Evolutionary conservation across 441 rosid species (phyloP).

Genomic region (Heliophila coronopifolia): DNA sequence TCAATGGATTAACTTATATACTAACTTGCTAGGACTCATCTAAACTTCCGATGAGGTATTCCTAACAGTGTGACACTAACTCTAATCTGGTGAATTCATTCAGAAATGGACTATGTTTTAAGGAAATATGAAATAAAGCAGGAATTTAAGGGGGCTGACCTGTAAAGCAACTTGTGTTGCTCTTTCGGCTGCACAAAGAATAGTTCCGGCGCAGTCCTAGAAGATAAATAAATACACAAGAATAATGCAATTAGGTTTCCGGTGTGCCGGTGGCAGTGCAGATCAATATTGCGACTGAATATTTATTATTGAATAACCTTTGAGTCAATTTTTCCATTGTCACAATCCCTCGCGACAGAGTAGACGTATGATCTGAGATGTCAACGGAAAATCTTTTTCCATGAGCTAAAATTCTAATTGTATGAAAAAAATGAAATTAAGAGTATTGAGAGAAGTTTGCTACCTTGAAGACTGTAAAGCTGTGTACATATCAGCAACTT

Average conservation of each 20-base stretch:
- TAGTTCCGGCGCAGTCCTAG: slow-evolving; percentile 91
- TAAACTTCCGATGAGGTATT: too few relatives aligned
- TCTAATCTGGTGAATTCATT: background rate
- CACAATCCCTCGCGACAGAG: slow-evolving; percentile 87
- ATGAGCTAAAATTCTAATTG: slow-evolving; percentile 7
- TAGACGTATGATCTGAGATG: slow-evolving; percentile 72
- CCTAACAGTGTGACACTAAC: too few relatives aligned
- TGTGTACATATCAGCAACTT: slow-evolving; percentile 91
- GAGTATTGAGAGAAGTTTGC: slow-evolving; percentile 5
- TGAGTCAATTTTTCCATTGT: slow-evolving; percentile 65
- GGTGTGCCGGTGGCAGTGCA: background rate
- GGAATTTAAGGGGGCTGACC: slow-evolving; percentile 40
- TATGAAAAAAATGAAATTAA: background rate
- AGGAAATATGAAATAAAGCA: background rate
- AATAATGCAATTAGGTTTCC: background rate
- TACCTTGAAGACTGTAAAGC: slow-evolving; percentile 91
- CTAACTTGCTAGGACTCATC: too few relatives aligned
- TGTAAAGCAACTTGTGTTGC: slow-evolving; percentile 94
- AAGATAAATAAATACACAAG: slow-evolving; percentile 7
- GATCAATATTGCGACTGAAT: too few relatives aligned
- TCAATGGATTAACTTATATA: too few relatives aligned
- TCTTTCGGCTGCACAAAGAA: slow-evolving; percentile 89
- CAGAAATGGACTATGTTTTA: background rate
- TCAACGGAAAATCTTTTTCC: background rate
- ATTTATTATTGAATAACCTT: slow-evolving; percentile 41